These are phyloP conservation scores for Colletotrichum sp. DNA, from an alignment of 2,329 filamentous ascomycete genomes.

Conservation along the genomic window DNA sequence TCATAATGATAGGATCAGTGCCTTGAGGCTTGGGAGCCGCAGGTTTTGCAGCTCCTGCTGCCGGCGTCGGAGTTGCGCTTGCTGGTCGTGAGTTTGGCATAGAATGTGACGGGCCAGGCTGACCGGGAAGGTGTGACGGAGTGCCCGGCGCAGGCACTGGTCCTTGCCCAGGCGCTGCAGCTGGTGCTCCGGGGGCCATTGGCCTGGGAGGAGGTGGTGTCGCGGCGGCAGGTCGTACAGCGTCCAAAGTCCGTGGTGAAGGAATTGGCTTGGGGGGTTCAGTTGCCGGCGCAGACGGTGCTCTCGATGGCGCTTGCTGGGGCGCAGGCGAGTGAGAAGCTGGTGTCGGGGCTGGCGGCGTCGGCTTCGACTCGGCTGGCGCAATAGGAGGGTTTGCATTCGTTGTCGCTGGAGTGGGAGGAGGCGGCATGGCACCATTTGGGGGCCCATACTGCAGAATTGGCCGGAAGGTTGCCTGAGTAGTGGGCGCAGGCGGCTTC, in stretches of 20 bases:
- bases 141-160: conserved; percentile 23
- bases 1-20: conserved; percentile 72
- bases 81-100: conserved; percentile 19
- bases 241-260: neutral
- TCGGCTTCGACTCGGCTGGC: conserved; percentile 26
- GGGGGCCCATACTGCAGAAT: conserved; percentile 71
- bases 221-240: neutral
- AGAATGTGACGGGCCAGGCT: conserved; percentile 27
- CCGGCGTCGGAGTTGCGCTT: conserved; percentile 21
- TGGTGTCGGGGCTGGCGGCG: conserved; percentile 1
- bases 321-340: conserved; percentile 5
- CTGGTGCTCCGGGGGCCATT: conserved; percentile 2
- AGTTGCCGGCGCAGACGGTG: neutral
- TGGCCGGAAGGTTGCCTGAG: conserved; percentile 47
- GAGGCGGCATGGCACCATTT: conserved; percentile 65
- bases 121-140: conserved; percentile 12
- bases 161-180: conserved; percentile 20
- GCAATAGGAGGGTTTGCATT: conserved; percentile 9
- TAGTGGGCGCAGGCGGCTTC: conserved; percentile 43
- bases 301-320: neutral
- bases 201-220: conserved; percentile 1
- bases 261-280: neutral
- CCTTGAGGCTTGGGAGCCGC: conserved; percentile 17
- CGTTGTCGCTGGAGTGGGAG: conserved; percentile 25
- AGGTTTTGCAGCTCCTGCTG: conserved; percentile 2